Evolutionary conservation across 306 rosid species (phyloP), one percentile per base, ranked within the genome.

Genomic region (Notholithocarpus densiflorus): DNA sequence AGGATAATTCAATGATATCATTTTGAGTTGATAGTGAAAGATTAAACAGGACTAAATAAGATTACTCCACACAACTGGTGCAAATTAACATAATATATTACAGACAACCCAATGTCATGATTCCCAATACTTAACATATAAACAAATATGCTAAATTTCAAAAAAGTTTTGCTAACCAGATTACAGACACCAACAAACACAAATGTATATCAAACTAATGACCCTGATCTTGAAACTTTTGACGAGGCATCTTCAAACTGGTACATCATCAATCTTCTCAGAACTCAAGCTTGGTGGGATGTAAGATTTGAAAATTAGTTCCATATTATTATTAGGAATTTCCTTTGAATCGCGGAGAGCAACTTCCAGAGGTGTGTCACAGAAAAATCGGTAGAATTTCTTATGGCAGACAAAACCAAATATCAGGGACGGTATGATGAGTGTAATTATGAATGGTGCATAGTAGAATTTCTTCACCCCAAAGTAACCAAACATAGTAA

Each of bases 401-500:
- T 89, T 87, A n/a, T 73, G 70, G 69, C 93, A 90, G 37, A 73
- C 21, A 31, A 73, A 90, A 66, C 81, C 85, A 55, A 85, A 93
- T 51, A 86, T 0, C 73, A 93, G 2, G 20, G 98, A 89, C 18
- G 87, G 5, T 71, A 96, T 64, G 27, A 93, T 93, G 51, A 96
- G 98, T 27, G 91, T 89, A 77, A 93, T 75, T 71, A 91, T 18
- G 27, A 93, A 1, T n/a, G 97, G 85, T 12, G 90, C 32, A 61
- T 84, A 96, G 74, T 0, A 0, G 85, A 93, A 96, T 61, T 70
- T 72, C 92, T 90, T 91, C 71, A 69, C 87, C 65, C 79, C 84
- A 20, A 93, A 89, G 92, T 88, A 96, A 54, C 99, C 99, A 64
- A 88, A 1, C 99, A 93, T 93, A 55, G 98, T 91, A 56, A 93